Evolutionary conservation across 768 basidiomycete species (phyloP), one percentile per base, ranked within the genome.

Genomic region (Serpula lacrymans): DNA sequence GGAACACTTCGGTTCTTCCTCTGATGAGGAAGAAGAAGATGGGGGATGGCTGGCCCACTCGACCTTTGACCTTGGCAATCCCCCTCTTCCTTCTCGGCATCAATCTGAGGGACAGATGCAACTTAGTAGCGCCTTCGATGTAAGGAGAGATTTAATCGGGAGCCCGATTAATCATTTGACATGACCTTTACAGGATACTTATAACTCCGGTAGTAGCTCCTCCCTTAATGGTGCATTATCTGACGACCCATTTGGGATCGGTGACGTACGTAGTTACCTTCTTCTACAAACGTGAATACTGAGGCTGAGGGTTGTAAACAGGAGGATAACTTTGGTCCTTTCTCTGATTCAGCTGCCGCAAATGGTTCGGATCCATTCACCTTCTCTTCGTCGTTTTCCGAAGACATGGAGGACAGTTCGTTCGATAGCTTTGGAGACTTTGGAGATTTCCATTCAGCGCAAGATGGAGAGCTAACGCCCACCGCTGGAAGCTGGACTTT

Each of bases 11-110:
- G 75, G 69, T 17, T 74, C 74, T 30, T 62, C 59, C 54, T 77
- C 71, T 1, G 74, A 74, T 38, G 67, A 70, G 2, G 67, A 71
- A 6, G 71, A 76, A 8, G 84, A 87, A 13, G 86, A 87, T 10
- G 78, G 78, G 4, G 87, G 87, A 0, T 91, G 88, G 89, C 60
- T 90, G 18, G 72, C 86, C 3, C 82, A 85, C 31, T 88, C 85
- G 7, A 78, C 72, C n/a, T 88, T 88, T 48, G 74, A 75, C 20
- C 60, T 82, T 7, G 65, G 69, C 17, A 65, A 68, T 37, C 69
- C 73, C 13, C 73, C 77, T 3, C 65, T 74, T 13, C 64, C 75
- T 17, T 62, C 71, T 37, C 67, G 74, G 41, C 69, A 70, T 48
- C 66, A 67, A 42, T 61, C 53, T 40, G 71, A 74, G 41, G 64